Conservation (phyloP, 2,329 filamentous ascomycete species). For the Fusarium globosum region DNA sequence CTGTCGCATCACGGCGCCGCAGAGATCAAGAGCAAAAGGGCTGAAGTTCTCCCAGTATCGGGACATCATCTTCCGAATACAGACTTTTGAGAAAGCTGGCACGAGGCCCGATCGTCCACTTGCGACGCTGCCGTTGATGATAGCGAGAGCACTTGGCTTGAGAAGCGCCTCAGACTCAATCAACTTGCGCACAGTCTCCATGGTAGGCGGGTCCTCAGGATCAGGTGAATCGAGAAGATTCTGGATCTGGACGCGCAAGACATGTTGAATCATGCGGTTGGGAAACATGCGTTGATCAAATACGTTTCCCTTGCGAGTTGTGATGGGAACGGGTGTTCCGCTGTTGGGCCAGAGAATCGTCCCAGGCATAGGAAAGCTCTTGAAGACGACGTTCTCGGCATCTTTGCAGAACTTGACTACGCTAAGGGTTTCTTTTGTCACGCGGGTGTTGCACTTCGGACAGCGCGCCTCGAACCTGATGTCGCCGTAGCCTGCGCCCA, state of each 20-base stretch:
- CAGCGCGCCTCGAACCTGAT: constrained; percentile 64
- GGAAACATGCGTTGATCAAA: constrained; percentile 60
- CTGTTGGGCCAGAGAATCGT: constrained; percentile 67
- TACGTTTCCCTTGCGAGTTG: not conserved
- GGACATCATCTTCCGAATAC: constrained; percentile 74
- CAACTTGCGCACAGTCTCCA: constrained; percentile 62
- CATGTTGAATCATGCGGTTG: constrained; percentile 64
- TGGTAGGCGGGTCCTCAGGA: constrained; percentile 50
- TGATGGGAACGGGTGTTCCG: constrained; percentile 57
- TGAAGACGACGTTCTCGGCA: constrained; percentile 54
- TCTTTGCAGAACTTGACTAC: constrained; percentile 69
- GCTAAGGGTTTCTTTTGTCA: constrained; percentile 67
- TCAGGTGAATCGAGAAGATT: constrained; percentile 50
- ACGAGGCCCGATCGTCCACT: not conserved
- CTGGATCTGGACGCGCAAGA: constrained; percentile 57
- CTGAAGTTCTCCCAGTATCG: constrained; percentile 77
- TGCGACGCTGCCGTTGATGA: constrained; percentile 29
- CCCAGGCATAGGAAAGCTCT: constrained; percentile 71
- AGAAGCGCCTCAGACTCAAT: constrained; percentile 59
- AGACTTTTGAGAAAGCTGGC: constrained; percentile 51
- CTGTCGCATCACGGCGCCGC: constrained; percentile 73
- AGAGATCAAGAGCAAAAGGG: constrained; percentile 72
- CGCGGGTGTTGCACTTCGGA: constrained; percentile 57
- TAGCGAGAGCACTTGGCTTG: constrained; percentile 41
- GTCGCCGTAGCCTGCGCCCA: constrained; percentile 71